Base-by-base conservation (phyloP, 306 rosid genomes). In the Cicer arietinum region DNA sequence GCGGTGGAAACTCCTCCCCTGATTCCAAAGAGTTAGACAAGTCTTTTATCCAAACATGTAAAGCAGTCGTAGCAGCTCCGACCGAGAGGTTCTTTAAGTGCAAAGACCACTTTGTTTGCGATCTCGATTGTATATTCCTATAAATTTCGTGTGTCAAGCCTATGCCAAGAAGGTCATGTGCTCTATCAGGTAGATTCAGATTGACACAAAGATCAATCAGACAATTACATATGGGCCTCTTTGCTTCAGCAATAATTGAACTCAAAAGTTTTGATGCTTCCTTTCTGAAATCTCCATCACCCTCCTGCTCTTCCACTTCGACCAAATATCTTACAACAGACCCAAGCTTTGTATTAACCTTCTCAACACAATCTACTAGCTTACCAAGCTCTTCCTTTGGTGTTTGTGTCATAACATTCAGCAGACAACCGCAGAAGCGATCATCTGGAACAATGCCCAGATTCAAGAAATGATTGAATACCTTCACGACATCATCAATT, bases 31-130 rank as follows among this genome's bases (percentile, higher is more conserved):
- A 83, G 79, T 63, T 85, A 16, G 87, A 78, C 78, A 94, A 82
- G 86, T 94, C 97, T 79, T 81, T 83, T 45, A 91, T 85, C 98
- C 98, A 94, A 81, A 84, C 88, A 71, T 86, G 92, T 40, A 94
- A 81, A 1, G 95, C 94, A 6, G 95, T 94, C 17, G 89, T 79
- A 69, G 92, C 96, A 59, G 98, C 97, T 51, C 96, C 97, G 59
- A 89, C 85, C 9, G 98, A 94, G 68, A 94, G 97, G 59, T 85
- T 86, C 84, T 90, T 94, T 22, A 94, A 82, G 84, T 91, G 78
- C 68, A 94, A 84, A 75, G 93, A 92, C 98, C 98, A 94, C 37
- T 84, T 89, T 69, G 86, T 80, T 69, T 85, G 79, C 72, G 96
- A 80, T 82, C 84, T 87, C 35, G 92, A 82, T 74, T 91, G 97